Evolutionary conservation across 371 early-diverging fungal species (phyloP).

Genomic region (Mortierella sp.): DNA sequence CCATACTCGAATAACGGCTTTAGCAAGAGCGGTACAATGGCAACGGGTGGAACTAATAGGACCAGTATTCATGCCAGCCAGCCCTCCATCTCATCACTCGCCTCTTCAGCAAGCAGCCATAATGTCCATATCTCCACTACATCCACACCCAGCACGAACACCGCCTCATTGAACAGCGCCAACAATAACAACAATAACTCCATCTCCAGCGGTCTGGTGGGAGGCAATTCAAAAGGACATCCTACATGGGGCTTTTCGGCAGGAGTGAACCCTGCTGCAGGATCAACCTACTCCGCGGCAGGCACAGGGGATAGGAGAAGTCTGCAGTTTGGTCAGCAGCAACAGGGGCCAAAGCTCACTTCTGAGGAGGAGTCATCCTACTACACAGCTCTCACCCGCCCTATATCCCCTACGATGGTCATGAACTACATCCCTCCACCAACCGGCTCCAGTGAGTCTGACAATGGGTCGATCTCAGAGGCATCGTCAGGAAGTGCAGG

Average conservation of each 20-base stretch:
- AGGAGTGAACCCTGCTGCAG: neutral
- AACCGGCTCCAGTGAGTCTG: neutral
- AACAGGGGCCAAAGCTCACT: conserved; percentile 3
- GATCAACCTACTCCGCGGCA: neutral
- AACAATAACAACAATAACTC: neutral
- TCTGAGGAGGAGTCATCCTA: conserved; percentile 28
- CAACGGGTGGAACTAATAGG: conserved; percentile 6
- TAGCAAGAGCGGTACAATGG: conserved; percentile 4
- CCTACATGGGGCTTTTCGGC: conserved; percentile 17
- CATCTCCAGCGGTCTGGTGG: neutral
- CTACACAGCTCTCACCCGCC: conserved; percentile 41
- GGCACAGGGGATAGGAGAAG: conserved; percentile 9
- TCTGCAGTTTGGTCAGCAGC: conserved; percentile 9
- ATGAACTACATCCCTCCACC: conserved; percentile 45
- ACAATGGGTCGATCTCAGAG: neutral
- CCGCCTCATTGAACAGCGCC: neutral
- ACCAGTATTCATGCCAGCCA: conserved; percentile 24
- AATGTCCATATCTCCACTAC: conserved; percentile 4
- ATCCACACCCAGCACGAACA: conserved; percentile 2
- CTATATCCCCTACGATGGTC: conserved; percentile 37
- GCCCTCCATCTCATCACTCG: conserved; percentile 1
- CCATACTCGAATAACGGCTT: conserved; percentile 10
- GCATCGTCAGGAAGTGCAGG: neutral
- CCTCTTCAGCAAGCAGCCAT: neutral
- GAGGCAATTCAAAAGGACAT: conserved; percentile 4